Evolutionary conservation across 345 rosid species (phyloP).

Genomic region (Chamaenerion angustifolium): DNA sequence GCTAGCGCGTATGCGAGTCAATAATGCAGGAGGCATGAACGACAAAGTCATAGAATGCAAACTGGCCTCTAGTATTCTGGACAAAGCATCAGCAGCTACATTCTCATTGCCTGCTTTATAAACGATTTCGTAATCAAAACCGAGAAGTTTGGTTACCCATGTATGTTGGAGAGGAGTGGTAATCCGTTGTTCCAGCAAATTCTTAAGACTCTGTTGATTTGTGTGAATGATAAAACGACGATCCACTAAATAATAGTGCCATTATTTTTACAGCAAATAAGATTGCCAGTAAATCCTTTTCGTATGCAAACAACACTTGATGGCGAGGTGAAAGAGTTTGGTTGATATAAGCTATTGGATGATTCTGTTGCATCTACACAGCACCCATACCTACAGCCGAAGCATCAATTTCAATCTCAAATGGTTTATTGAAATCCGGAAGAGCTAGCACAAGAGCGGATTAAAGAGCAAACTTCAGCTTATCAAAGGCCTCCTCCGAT

Average conservation of each 20-base stretch:
- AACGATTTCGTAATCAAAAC: neutral
- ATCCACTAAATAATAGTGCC: neutral
- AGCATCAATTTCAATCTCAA: neutral
- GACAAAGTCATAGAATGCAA: too few relatives aligned
- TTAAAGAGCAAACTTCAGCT: neutral
- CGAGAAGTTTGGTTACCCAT: neutral
- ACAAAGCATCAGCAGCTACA: neutral
- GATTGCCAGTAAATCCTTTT: neutral
- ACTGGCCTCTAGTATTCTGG: neutral
- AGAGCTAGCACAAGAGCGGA: neutral
- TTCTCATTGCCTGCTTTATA: neutral
- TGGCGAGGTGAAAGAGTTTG: neutral
- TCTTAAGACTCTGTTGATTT: neutral
- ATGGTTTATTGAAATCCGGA: neutral
- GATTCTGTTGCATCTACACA: neutral
- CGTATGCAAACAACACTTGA: neutral
- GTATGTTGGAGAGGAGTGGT: conserved; percentile 1
- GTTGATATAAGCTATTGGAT: too few relatives aligned
- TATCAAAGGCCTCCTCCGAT: neutral
- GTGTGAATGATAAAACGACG: neutral
- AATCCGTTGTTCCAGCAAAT: neutral
- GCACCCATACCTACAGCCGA: neutral
- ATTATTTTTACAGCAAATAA: neutral
- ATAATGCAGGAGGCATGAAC: too few relatives aligned
- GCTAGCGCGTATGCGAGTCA: too few relatives aligned